Conservation (phyloP, 2,329 filamentous ascomycete genomes). For the Exophiala bonariae region DNA sequence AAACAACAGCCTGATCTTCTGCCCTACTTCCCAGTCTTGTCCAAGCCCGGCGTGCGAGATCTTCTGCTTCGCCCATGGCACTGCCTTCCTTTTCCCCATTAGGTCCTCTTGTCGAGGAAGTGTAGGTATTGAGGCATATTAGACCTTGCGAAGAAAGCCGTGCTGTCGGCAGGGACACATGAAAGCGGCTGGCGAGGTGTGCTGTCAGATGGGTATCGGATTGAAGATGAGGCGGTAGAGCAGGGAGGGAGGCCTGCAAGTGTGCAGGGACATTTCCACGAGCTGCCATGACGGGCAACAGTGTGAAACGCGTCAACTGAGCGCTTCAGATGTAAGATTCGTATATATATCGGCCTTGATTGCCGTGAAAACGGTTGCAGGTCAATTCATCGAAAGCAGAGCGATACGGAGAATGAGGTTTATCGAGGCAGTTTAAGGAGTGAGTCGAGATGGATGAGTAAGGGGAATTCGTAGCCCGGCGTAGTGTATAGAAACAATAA, state of each 20-base stretch:
- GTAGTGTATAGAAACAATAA: no score
- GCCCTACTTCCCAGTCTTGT: conserved; percentile 80
- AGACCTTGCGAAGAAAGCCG: conserved; percentile 87
- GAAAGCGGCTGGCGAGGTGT: conserved; percentile 65
- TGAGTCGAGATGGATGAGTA: no score
- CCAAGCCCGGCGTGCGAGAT: conserved; percentile 84
- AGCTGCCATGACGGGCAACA: conserved; percentile 38
- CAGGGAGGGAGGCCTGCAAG: conserved; percentile 79
- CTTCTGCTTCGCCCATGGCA: conserved; percentile 88
- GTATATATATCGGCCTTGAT: no score
- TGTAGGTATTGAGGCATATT: conserved; percentile 92
- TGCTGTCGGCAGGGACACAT: conserved; percentile 85
- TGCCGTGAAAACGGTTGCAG: no score
- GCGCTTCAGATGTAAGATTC: no score
- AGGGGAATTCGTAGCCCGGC: no score
- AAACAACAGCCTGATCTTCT: conserved; percentile 90
- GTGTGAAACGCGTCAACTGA: no score
- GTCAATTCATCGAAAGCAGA: no score
- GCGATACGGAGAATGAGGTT: no score
- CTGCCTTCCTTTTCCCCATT: conserved; percentile 92
- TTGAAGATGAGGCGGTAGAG: conserved; percentile 71
- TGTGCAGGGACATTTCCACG: conserved; percentile 58
- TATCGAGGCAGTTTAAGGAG: no score
- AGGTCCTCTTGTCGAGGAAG: conserved; percentile 79
- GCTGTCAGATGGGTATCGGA: conserved; percentile 54